Base-by-base conservation (phyloP, 2,329 filamentous ascomycete species). In the Emergomyces pasteurianus region DNA sequence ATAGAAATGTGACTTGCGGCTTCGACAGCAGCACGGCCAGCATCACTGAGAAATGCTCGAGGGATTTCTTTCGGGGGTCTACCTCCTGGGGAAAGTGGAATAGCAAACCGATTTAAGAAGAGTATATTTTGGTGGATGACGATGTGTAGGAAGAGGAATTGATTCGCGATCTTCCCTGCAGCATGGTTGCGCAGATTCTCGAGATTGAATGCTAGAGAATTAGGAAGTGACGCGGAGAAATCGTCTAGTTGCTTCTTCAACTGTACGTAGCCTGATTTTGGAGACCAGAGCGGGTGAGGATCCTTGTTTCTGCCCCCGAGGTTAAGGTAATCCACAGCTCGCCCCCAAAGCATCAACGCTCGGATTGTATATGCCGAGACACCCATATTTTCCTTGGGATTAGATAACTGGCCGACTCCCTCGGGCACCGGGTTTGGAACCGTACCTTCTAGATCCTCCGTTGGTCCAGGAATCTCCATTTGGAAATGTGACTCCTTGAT, bases 91-190 rank as follows among this genome's bases (percentile, higher is more conserved):
- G 86, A 83, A 7, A 81, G 78, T 0, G 89, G 86, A 23, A 94
- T 83, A 1, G 90, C 90, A 68, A 95, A 95, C 42, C 91, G 86
- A 72, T 94, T 91, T 74, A 96, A 83, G 71, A 96, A 96, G 2
- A 97, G 80, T 47, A 90, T 85, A 65, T 92, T 92, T 73, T 97
- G 94, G 68, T 96, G 89, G 65, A 91, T 85, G 36, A 90, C 83
- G 62, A 97, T 88, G 73, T 99, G 94, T 59, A 97, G 78, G 69
- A 96, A 95, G 18, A 97, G 77, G 69, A 95, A 96, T 68, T 96
- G 92, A 69, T 95, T 95, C 3, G 88, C 90, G 62, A 91, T 87
- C 66, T 87, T 87, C 68, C 95, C 90, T 2, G 88, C 91, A 36
- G 87, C 86, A 71, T 97, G 91, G 47, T 87, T 83, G 61, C 90